Evolutionary conservation across 371 early-diverging fungal genomes (phyloP), one percentile per base, ranked within the genome.

Genomic region (Apophysomyces variabilis): DNA sequence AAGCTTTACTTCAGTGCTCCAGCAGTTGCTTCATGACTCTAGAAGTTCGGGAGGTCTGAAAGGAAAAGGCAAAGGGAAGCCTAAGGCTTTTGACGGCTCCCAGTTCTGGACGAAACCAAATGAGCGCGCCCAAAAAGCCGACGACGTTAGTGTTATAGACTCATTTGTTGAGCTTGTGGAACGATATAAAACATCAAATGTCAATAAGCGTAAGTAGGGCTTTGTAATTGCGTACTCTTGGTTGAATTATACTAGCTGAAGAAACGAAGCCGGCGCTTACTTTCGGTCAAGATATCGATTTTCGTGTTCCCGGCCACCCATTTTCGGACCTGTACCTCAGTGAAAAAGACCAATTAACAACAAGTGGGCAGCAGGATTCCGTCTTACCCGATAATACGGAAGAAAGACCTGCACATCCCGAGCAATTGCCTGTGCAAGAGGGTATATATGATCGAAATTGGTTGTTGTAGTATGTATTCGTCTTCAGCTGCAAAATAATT

Each of bases 361-460:
- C 56, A 37, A 54, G 56, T 16, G 61, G 12, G 3, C 16, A 32
- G n/a, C 56, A 14, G 21, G n/a, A 16, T 11, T 11, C 47, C 0
- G 38, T 26, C 5, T 39, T 37, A 12, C 18, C 32, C 16, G 56
- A 57, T 26, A 26, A 26, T 3, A 26, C 3, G 32, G 32, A 26
- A 26, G 32, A 26, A 26, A 26, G 32, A 18, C 18, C 57, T 41
- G 41, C 41, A 41, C 41, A 5, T 7, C 21, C 18, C 9, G 38
- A n/a, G 12, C 13, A n/a, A 16, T 14, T 54, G 5, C 37, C 35
- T 12, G 38, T 47, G 35, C 35, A 44, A 35, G 64, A 50, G 9
- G 21, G 21, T 9, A 50, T 76, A 7, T 85, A 73, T 64, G 83
- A 82, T 47, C 81, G 80, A 13, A 67, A 81, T 59, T 85, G 86